Evolutionary conservation across 768 basidiomycete genomes (phyloP).

Genomic region (Phaffia tasmanica): DNA sequence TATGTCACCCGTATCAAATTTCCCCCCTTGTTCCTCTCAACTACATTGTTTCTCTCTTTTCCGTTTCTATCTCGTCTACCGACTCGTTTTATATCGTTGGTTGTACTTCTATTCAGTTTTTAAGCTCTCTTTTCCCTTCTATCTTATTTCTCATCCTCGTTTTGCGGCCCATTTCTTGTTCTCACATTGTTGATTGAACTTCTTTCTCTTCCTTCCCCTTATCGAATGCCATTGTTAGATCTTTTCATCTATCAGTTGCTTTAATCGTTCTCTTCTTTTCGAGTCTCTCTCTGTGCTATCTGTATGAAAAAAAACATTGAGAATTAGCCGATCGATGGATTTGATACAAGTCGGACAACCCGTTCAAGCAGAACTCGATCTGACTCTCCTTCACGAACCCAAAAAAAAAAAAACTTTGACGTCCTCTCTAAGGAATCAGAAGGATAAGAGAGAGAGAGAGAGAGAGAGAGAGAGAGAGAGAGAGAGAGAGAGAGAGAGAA

Average conservation of each 20-base stretch:
- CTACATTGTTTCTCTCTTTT: neutral
- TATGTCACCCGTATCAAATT: neutral
- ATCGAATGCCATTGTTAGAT: neutral
- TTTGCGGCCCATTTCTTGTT: neutral
- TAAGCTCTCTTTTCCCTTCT: constrained; percentile 1
- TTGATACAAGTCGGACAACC: too few relatives aligned
- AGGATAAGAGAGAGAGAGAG: neutral
- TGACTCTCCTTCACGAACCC: neutral
- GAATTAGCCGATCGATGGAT: too few relatives aligned
- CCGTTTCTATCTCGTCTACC: neutral
- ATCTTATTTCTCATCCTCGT: neutral
- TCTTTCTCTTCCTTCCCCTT: neutral
- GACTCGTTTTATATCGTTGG: neutral
- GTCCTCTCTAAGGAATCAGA: neutral
- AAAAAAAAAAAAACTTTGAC: constrained; percentile 1
- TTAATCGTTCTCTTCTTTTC: too few relatives aligned
- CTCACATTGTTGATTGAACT: neutral
- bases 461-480: neutral
- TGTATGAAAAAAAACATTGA: too few relatives aligned
- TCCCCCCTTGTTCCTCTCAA: neutral
- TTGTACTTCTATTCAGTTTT: neutral
- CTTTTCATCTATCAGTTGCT: too few relatives aligned
- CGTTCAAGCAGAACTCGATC: too few relatives aligned
- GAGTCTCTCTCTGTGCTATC: too few relatives aligned
- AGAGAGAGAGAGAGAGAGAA: neutral